Base-by-base conservation (phyloP, 208 protist species). In the Trypanosoma mega region DNA sequence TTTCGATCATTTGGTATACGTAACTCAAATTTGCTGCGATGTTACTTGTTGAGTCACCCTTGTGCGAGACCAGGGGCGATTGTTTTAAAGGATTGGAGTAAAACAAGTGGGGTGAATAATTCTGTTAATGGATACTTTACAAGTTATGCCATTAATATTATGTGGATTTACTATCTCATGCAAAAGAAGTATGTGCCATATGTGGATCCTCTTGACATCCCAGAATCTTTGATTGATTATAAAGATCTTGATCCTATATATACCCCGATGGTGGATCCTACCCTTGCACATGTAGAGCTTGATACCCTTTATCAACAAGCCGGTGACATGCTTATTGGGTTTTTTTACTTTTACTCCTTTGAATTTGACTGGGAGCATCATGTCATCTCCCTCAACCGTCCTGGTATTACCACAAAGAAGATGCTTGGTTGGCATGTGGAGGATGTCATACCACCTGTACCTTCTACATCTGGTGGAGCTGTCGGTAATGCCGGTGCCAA, bases 131-230 rank as follows among this genome's bases (percentile, higher is more conserved):
- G 90, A 5, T 94, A 88, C 55, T 76, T 96, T 49, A 94, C 90
- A 24, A 92, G 84, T 65, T 96, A 96, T 64, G 87, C 90, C 11
- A 78, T 96, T 36, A 92, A 92, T 63, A 93, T 96, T 16, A 78
- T 96, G 81, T 96, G 85, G 83, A 91, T 96, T 33, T 96, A 94
- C 61, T 96, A 83, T 59, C 80, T 96, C n/a, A 78, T 96, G 21
- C 85, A 93, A 46, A 74, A 80, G 20, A 55, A 73, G 29, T 39
- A 83, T 18, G 74, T 96, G 8, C 72, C 76, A 12, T 94, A 91
- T 57, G 82, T 94, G 11, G 83, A 92, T 59, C 91, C 91, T 7
- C 57, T 81, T 3, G 62, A 59, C 20, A 82, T 96, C 20, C 76
- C 83, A 0, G 80, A 76, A 6, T 78, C 82, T 24, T 69, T 93